Evolutionary conservation across 2,329 filamentous ascomycete species (phyloP), one percentile per base, ranked within the genome.

Genomic region (Aureobasidium leucospermi): DNA sequence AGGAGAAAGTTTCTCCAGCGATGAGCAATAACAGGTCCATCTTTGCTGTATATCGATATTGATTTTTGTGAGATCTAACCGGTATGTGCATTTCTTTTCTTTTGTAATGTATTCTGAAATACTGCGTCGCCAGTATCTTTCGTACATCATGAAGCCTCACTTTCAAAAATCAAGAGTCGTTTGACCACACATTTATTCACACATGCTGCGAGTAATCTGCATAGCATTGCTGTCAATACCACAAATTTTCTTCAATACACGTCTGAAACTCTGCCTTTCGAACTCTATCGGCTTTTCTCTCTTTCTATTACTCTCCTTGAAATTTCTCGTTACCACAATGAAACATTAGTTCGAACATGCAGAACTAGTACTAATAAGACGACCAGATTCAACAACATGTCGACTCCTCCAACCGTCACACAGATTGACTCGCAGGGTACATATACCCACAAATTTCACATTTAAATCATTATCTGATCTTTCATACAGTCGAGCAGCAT

Each of bases 401-500:
- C 41, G 15, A 39, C 36, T 32, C 60, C 48, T 55, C 47, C 46
- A 4, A 49, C 49, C 2, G 57, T 62, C 23, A 62, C 49, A 4
- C 49, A 59, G 42, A 62, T 62, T 47, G 56, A 59, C 34, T 32
- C 56, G 16, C 36, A 53, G 29, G 56, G 60, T 59, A 59, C 4
- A 8, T 10, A 3, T 15, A 15, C n/a, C 6, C 6, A 9, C 19
- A 31, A 16, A n/a, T 15, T 31, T 1, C 15, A 7, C 42, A 46
- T 46, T 11, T 3, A 19, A 7, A 42, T 13, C 16, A 36, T 19
- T 11, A 7, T 29, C 55, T 68, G 28, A 68, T 64, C 5, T 19
- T 56, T 67, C 61, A 59, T 7, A 15, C 67, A 51, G 61, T 69
- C 42, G 61, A 65, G 48, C 51, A 60, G 10, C 59, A 66, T 43